Evolutionary conservation across 116 monocot genomes (phyloP).

Genomic region (Cymodocea nodosa): DNA sequence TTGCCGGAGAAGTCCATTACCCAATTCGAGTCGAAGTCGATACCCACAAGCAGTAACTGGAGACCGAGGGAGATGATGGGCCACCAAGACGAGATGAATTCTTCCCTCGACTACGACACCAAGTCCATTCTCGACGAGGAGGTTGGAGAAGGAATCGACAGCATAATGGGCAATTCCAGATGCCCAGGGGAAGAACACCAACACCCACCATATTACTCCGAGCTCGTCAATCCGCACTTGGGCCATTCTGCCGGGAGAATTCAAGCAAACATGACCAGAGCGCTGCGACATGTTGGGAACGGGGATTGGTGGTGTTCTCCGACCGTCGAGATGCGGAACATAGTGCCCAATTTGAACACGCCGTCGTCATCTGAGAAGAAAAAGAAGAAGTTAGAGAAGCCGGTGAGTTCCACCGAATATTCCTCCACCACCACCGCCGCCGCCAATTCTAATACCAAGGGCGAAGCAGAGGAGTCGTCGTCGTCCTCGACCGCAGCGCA

Average conservation of each 20-base stretch:
- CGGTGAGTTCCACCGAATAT: neutral
- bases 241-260: constrained; percentile 18
- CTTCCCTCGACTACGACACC: constrained; percentile 22
- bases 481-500: neutral
- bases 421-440: neutral
- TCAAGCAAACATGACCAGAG: constrained; percentile 18
- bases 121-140: constrained; percentile 61
- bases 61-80: constrained; percentile 1
- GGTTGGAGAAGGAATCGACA: constrained; percentile 46
- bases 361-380: constrained; percentile 27
- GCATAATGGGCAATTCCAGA: constrained; percentile 45
- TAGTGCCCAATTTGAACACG: constrained; percentile 24
- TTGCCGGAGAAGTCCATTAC: constrained; percentile 13
- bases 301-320: constrained; percentile 44
- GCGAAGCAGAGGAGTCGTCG: constrained; percentile 6
- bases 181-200: neutral
- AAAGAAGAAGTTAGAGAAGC: constrained; percentile 8
- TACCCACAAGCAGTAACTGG: neutral
- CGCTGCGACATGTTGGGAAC: constrained; percentile 27
- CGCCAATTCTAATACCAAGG: neutral
- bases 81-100: neutral
- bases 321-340: constrained; percentile 42
- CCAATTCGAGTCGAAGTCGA: constrained; percentile 1
- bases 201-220: neutral
- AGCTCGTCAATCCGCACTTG: constrained; percentile 19